Base-by-base conservation (phyloP, 2,329 filamentous ascomycete genomes). In the Ophiostoma piceae region DNA sequence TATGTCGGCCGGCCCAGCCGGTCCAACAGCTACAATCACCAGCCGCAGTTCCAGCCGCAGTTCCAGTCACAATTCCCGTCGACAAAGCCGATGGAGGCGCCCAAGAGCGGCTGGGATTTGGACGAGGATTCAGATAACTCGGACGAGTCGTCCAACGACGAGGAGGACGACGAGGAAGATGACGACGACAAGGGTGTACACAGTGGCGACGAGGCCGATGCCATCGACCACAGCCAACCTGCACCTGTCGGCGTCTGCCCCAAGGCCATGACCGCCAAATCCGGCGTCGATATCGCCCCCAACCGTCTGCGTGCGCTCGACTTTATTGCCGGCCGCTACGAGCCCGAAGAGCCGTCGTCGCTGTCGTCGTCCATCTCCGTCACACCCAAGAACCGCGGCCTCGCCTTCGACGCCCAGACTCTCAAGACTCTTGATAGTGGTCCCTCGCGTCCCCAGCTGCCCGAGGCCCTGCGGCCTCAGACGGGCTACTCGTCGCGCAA, bases 51-150 rank as follows among this genome's bases (percentile, higher is more conserved):
- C 35, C 32, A 65, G 35, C 62, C 62, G 19, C 62, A 65, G 62
- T 65, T 39, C 3, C 32, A 37, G 19, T 65, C 62, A 11, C 67
- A 54, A 6, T 65, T 39, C 8, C 32, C 62, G 8, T 65, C 62
- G 51, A 54, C 29, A n/a, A 79, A 4, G 19, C 32, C 62, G 8
- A 65, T 65, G 62, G 62, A 65, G 35, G 9, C 19, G 62, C 75
- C 81, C 69, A 81, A 79, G 68, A 87, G 84, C 73, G 82, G 81
- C 1, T 86, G 84, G 77, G 84, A 87, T 62, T 76, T 81, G 37
- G 83, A 80, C 0, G 80, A 35, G 35, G 35, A 82, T 1, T 76
- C 77, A 22, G 73, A 74, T 9, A 80, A 82, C 8, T 35, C 35
- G 8, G 35, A 35, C 43, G 79, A 16, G 43, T 41, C 35, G 9